Evolutionary conservation across 140 eudicot genomes (phyloP).

Genomic region (Flaveria floridana): DNA sequence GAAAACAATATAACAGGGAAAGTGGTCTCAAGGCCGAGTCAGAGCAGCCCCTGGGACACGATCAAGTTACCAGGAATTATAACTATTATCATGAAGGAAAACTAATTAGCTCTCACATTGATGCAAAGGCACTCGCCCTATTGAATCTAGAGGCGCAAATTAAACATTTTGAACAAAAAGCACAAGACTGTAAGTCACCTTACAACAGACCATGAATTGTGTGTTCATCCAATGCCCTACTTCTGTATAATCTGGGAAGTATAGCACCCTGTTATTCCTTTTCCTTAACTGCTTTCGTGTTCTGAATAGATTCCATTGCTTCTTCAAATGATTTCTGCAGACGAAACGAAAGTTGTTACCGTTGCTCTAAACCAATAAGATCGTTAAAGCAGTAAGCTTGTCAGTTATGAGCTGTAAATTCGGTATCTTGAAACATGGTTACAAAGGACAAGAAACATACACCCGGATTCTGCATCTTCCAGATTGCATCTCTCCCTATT

Average conservation of each 20-base stretch:
- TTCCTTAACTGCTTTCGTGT: slow-evolving; percentile 37
- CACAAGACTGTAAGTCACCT: slow-evolving; percentile 18
- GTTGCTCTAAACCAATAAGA: background rate
- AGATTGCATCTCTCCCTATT: slow-evolving; percentile 43
- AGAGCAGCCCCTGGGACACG: too few relatives aligned
- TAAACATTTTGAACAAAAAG: background rate
- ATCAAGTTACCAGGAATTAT: background rate
- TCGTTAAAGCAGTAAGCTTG: background rate
- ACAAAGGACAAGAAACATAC: slow-evolving; percentile 36
- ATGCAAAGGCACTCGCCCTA: too few relatives aligned
- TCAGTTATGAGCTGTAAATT: slow-evolving; percentile 8
- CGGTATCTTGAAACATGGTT: background rate
- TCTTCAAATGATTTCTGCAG: slow-evolving; percentile 44
- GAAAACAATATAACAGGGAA: background rate
- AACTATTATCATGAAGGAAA: background rate
- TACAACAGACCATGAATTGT: slow-evolving; percentile 1
- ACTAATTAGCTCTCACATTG: background rate
- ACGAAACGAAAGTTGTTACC: slow-evolving; percentile 13
- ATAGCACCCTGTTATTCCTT: slow-evolving; percentile 22
- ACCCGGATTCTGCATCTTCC: slow-evolving; percentile 43
- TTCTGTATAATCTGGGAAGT: background rate
- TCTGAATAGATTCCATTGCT: slow-evolving; percentile 42
- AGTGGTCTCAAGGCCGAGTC: background rate
- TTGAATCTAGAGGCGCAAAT: background rate
- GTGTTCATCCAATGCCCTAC: slow-evolving; percentile 11